A percentile compares a stretch with the other conserved stretches of the same genome.
These are phyloP conservation scores for Suhomyces terraborum DNA, from an alignment of 1,139 yeast species.

Conservation along the genomic window DNA sequence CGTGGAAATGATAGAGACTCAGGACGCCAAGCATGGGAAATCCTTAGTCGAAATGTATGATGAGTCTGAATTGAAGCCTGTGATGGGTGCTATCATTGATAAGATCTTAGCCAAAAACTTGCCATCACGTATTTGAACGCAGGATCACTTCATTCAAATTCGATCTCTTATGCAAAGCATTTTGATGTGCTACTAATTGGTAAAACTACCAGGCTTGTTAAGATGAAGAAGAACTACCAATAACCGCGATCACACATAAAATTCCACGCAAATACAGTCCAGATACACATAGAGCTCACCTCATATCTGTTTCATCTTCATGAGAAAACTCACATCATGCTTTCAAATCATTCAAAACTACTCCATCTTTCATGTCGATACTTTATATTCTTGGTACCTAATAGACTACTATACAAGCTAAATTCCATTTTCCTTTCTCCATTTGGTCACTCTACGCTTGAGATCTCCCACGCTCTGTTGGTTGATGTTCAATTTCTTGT, in stretches of 20 bases:
- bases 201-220: too few species aligned
- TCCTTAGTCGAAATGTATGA: constrained; percentile 41
- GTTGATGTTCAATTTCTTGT: constrained; percentile 74
- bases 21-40: constrained; percentile 28
- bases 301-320: too few species aligned
- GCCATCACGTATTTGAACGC: constrained; percentile 30
- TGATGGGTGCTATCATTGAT: constrained; percentile 55
- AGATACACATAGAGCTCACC: too few species aligned
- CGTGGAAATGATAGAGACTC: constrained; percentile 78
- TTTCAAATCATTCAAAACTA: too few species aligned
- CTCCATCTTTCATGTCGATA: not conserved
- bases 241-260: too few species aligned
- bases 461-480: constrained; percentile 88
- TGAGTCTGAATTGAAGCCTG: constrained; percentile 40
- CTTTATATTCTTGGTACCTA: not conserved
- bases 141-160: too few species aligned
- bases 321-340: too few species aligned
- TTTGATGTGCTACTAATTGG: too few species aligned
- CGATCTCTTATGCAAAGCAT: too few species aligned
- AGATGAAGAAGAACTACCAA: too few species aligned
- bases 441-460: constrained; percentile 63
- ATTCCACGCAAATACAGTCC: too few species aligned
- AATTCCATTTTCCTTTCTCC: constrained; percentile 53
- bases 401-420: constrained; percentile 4
- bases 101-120: constrained; percentile 42